Percentiles rank a stretch among this genome's conserved stretches.
Conservation (phyloP, 1,139 yeast genomes). For the Scheffersomyces quercinus region DNA sequence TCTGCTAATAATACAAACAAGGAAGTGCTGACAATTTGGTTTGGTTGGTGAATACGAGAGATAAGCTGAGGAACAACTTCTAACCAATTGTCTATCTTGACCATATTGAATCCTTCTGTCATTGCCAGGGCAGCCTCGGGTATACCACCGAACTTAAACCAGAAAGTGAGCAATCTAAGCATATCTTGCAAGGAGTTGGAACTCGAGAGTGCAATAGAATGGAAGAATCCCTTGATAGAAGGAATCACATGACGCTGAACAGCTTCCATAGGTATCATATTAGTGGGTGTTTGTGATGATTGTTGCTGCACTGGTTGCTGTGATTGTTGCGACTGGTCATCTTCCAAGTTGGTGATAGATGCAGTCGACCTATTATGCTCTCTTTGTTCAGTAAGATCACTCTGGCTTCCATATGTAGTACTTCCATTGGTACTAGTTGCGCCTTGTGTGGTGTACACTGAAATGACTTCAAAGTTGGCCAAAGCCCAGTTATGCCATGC, state of each 20-base stretch:
- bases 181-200: conserved; percentile 93
- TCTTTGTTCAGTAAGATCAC: conserved; percentile 27
- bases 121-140: conserved; percentile 90
- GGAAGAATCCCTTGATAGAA: conserved; percentile 93
- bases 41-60: conserved; percentile 95
- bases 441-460: conserved; percentile 53
- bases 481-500: conserved; percentile 99
- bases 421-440: conserved; percentile 14
- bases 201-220: conserved; percentile 84
- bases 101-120: conserved; percentile 87
- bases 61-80: conserved; percentile 95
- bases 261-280: conserved; percentile 52
- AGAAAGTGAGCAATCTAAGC: conserved; percentile 79
- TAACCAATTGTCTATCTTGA: conserved; percentile 89
- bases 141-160: conserved; percentile 96
- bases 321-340: no score
- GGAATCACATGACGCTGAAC: conserved; percentile 90
- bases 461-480: conserved; percentile 93
- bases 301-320: conserved; percentile 9
- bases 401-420: conserved; percentile 14
- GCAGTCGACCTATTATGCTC: conserved; percentile 18
- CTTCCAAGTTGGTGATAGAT: no score
- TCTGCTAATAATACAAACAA: conserved; percentile 81
- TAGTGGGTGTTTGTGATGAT: conserved; percentile 10
- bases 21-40: conserved; percentile 78